These are phyloP conservation scores for Falciphora oryzae DNA, from an alignment of 2,329 filamentous ascomycete species.

Conservation along the genomic window DNA sequence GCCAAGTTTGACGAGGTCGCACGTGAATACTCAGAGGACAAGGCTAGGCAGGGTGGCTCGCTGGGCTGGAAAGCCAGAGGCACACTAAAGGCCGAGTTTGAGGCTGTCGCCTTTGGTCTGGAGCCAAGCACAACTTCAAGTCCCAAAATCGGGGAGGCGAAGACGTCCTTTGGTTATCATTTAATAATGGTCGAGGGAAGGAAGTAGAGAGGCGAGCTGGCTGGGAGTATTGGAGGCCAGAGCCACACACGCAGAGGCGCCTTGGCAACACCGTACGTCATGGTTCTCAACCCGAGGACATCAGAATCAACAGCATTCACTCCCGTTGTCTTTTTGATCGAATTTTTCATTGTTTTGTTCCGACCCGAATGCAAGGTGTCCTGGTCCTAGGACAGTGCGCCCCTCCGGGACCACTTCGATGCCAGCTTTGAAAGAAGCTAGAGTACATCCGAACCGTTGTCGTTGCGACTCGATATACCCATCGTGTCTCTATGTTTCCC, in stretches of 20 bases:
- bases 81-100: conserved; percentile 61
- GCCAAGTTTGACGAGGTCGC: conserved; percentile 72
- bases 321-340: neutral
- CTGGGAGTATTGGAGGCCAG: neutral
- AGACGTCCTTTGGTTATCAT: conserved; percentile 73
- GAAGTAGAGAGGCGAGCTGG: conserved; percentile 28
- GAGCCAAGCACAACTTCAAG: conserved; percentile 58
- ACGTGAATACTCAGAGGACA: conserved; percentile 68
- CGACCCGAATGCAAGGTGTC: conserved; percentile 28
- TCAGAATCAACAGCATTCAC: neutral
- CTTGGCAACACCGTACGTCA: neutral
- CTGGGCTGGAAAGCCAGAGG: conserved; percentile 70
- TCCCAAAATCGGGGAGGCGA: conserved; percentile 63
- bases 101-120: conserved; percentile 64
- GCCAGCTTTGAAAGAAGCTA: conserved; percentile 38
- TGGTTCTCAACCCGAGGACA: neutral
- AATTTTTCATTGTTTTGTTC: neutral
- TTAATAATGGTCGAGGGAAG: conserved; percentile 68
- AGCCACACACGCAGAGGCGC: neutral
- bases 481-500: conserved; percentile 31
- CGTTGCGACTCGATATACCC: conserved; percentile 26
- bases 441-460: conserved; percentile 37
- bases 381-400: conserved; percentile 12
- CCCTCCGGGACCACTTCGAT: conserved; percentile 26
- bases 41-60: conserved; percentile 64